These are phyloP conservation scores for Eustoma russellianum DNA, from an alignment of 257 asterid species.

Conservation along the genomic window DNA sequence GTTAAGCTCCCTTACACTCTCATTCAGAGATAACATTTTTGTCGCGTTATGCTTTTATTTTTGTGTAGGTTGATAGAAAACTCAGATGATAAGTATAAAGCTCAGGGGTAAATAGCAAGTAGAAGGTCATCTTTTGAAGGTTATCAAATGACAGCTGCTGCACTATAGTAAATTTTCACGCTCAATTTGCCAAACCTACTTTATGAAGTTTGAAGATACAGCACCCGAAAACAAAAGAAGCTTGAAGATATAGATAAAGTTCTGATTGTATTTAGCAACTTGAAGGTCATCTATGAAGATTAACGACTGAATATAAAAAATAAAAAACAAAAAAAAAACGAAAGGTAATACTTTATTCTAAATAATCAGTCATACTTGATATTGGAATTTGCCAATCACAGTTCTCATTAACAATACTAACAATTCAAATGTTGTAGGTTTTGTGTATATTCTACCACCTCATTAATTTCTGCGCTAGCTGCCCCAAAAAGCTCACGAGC, in stretches of 20 bases:
- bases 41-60: too few species aligned
- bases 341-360: not conserved
- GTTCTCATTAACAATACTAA: not conserved
- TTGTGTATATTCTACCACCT: conserved; percentile 35
- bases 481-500: conserved; percentile 90
- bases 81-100: too few species aligned
- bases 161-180: not conserved
- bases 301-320: not conserved
- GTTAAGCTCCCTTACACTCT: not conserved
- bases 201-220: not conserved
- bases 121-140: too few species aligned
- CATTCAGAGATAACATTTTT: too few species aligned
- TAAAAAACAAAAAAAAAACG: not conserved
- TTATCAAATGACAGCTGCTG: not conserved
- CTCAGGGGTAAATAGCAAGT: too few species aligned
- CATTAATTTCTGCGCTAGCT: conserved; percentile 90
- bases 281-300: not conserved
- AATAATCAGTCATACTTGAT: not conserved
- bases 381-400: not conserved
- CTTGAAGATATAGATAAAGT: not conserved
- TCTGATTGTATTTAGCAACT: too few species aligned
- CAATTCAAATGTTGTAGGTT: not conserved
- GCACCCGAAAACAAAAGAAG: too few species aligned
- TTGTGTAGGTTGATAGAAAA: too few species aligned
- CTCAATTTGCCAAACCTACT: not conserved